Evolutionary conservation across 768 basidiomycete species (phyloP).

Genomic region (Lentinula boryana): DNA sequence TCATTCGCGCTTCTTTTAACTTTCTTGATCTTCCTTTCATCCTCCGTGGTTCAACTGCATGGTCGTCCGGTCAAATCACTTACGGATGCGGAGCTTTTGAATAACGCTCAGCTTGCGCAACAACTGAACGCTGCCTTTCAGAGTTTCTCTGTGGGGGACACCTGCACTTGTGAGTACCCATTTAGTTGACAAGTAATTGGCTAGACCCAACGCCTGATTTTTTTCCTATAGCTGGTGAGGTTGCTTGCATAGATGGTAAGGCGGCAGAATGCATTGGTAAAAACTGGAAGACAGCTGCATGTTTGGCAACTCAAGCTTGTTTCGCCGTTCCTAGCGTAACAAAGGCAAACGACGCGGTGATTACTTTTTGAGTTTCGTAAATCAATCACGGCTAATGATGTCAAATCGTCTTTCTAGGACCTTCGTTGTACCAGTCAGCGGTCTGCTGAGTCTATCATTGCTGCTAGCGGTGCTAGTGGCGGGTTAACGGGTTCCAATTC

Average conservation of each 20-base stretch:
- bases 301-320: not conserved
- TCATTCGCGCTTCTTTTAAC: not conserved
- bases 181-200: not conserved
- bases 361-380: not conserved
- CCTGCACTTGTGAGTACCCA: not conserved
- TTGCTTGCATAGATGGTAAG: constrained; percentile 1
- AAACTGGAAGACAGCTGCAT: not conserved
- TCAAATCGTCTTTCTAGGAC: not conserved
- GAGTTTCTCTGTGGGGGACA: not conserved
- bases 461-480: not conserved
- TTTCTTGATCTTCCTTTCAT: not conserved
- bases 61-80: not conserved
- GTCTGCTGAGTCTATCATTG: not conserved
- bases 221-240: not conserved
- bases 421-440: constrained; percentile 1
- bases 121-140: not conserved
- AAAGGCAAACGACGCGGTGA: not conserved
- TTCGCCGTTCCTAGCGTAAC: not conserved
- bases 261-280: not conserved
- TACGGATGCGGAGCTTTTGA: not conserved
- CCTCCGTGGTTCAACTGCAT: not conserved
- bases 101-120: not conserved
- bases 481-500: not conserved
- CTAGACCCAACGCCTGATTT: not conserved
- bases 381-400: not conserved